phyloP scores from a whole-genome alignment of 148 eudicot species.

The Rheum nobile region DNA sequence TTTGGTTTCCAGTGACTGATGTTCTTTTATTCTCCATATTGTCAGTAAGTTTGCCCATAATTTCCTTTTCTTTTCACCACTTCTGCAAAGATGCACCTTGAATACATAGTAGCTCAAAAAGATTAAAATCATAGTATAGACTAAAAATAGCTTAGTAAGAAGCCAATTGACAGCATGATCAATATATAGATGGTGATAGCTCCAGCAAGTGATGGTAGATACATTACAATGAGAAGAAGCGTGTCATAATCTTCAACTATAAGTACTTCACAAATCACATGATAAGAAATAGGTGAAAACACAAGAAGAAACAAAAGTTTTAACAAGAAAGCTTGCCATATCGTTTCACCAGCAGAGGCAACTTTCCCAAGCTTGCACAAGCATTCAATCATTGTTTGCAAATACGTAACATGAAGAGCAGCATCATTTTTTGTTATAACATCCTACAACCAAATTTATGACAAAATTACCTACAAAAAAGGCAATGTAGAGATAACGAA shows the following conservation, averaged over 20 bases:
- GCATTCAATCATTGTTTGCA: constrained; percentile 89
- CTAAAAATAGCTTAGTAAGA: background rate
- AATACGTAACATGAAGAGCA: constrained; percentile 81
- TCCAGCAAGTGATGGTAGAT: background rate
- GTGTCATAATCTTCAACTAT: background rate
- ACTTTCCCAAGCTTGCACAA: constrained; percentile 95
- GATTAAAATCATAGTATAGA: background rate
- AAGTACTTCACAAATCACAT: background rate
- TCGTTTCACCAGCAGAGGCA: constrained; percentile 93
- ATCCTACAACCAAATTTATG: constrained; percentile 44
- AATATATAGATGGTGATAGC: background rate
- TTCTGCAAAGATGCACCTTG: background rate
- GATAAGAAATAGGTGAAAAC: background rate
- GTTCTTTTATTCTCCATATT: background rate
- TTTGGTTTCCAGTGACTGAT: background rate
- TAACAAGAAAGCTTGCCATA: constrained; percentile 43
- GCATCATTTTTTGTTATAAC: constrained; percentile 76
- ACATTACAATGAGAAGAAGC: background rate
- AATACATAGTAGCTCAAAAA: background rate
- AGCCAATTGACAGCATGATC: background rate
- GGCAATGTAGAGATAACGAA: background rate
- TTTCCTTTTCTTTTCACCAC: background rate
- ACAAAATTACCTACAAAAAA: background rate
- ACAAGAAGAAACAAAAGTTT: background rate
- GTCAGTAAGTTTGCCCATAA: background rate